phyloP scores from a whole-genome alignment of 2,329 filamentous ascomycete genomes.

The Clonostachys chloroleuca region DNA sequence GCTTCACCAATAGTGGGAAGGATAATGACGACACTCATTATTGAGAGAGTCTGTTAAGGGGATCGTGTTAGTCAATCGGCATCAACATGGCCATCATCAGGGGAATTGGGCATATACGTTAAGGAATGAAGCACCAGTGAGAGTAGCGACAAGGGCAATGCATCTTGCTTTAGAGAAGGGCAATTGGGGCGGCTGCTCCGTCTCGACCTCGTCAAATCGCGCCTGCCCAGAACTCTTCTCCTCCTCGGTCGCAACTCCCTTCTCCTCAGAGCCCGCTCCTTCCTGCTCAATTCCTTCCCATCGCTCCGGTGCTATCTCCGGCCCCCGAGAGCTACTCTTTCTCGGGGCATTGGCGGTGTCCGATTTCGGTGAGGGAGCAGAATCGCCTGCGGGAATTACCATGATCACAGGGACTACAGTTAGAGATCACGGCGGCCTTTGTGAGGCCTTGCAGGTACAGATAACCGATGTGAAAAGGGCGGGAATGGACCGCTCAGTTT shows the following conservation, averaged over 20 bases:
- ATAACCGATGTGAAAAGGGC: no score
- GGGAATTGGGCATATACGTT: constrained; percentile 32
- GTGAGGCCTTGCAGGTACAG: no score
- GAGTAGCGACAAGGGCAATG: constrained; percentile 48
- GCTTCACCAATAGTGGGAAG: constrained; percentile 56
- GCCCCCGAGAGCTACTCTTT: no score
- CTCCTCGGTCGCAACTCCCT: constrained; percentile 1
- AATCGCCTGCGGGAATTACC: no score
- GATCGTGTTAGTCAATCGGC: not conserved
- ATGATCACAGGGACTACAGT: no score
- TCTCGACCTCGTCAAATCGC: constrained; percentile 4
- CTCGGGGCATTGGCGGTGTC: no score
- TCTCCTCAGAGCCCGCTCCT: constrained; percentile 1
- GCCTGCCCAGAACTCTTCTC: not conserved
- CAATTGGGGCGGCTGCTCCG: constrained; percentile 13
- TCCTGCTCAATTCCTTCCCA: not conserved
- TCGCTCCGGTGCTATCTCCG: no score
- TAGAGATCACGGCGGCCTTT: no score
- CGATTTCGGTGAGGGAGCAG: no score
- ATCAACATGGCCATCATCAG: not conserved
- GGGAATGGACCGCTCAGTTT: not conserved
- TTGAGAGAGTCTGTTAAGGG: constrained; percentile 43
- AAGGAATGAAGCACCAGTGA: constrained; percentile 51
- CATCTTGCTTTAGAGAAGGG: constrained; percentile 44
- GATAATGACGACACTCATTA: constrained; percentile 57